A percentile compares a stretch with the other conserved stretches of the same genome.
phyloP scores from a whole-genome alignment of 495 filamentous ascomycete genomes.

The Penicillium simplicissimum region DNA sequence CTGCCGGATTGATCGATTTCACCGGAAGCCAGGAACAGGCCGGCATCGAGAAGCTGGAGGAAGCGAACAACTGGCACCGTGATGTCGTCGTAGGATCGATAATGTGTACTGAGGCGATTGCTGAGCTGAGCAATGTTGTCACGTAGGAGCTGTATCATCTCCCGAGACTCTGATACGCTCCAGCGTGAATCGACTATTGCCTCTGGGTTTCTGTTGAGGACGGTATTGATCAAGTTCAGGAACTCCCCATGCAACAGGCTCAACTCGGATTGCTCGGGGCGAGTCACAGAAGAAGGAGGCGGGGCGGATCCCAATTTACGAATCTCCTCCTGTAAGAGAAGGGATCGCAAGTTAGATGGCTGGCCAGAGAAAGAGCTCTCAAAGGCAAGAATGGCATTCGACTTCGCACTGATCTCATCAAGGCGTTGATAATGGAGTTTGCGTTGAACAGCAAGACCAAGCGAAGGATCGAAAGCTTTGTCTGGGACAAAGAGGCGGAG shows the following conservation, averaged over 20 bases:
- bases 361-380: conserved; percentile 69
- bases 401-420: conserved; percentile 53
- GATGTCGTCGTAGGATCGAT: conserved; percentile 81
- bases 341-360: conserved; percentile 58
- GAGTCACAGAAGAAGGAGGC: conserved; percentile 64
- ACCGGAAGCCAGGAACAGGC: conserved; percentile 60
- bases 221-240: conserved; percentile 65
- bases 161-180: conserved; percentile 23
- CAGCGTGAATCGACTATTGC: conserved; percentile 29
- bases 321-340: conserved; percentile 61
- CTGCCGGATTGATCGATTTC: conserved; percentile 23
- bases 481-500: conserved; percentile 84
- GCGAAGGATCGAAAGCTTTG: conserved; percentile 80
- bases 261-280: conserved; percentile 67
- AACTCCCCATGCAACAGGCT: conserved; percentile 79
- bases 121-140: conserved; percentile 72
- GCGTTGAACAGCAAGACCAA: conserved; percentile 70
- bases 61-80: conserved; percentile 77
- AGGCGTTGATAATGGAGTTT: conserved; percentile 61
- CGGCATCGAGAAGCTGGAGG: conserved; percentile 75
- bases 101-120: conserved; percentile 61
- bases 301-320: conserved; percentile 61
- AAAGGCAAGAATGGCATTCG: conserved; percentile 63
- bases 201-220: conserved; percentile 59
- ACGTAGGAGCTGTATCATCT: conserved; percentile 57